Evolutionary conservation across 1,284 basidiomycete genomes (phyloP).

Genomic region (Apiotrichum siamense): DNA sequence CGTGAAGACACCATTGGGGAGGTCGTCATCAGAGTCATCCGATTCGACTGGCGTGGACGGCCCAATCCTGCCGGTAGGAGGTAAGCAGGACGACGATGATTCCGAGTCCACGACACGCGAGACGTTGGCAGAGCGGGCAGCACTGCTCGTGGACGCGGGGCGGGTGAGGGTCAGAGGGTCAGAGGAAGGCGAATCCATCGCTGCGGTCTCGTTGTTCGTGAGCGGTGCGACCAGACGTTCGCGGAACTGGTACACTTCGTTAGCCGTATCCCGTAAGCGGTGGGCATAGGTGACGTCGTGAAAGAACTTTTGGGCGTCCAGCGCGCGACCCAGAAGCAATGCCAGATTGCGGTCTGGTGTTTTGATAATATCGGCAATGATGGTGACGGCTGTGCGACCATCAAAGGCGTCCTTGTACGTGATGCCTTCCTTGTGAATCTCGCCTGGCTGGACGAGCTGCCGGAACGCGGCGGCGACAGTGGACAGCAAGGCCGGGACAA

Average conservation of each 20-base stretch:
- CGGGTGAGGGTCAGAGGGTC: slow-evolving; percentile 16
- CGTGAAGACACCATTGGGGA: slow-evolving; percentile 95
- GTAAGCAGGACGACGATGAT: slow-evolving; percentile 23
- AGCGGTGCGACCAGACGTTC: slow-evolving; percentile 45
- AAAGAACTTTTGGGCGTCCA: slow-evolving; percentile 98
- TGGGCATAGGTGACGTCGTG: slow-evolving; percentile 99
- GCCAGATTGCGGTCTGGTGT: slow-evolving; percentile 96
- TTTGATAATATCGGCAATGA: slow-evolving; percentile 95
- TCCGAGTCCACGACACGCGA: slow-evolving; percentile 2
- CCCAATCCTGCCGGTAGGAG: not conserved
- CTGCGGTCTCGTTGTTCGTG: slow-evolving; percentile 19
- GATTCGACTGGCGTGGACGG: not conserved
- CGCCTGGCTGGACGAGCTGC: slow-evolving; percentile 66
- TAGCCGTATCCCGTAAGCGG: slow-evolving; percentile 77
- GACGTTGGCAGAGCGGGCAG: not conserved
- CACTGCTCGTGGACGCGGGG: slow-evolving; percentile 24
- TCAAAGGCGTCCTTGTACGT: slow-evolving; percentile 96
- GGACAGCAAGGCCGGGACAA: slow-evolving; percentile 87
- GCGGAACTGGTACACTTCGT: slow-evolving; percentile 88
- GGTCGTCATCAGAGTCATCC: slow-evolving; percentile 51
- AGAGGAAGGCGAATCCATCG: slow-evolving; percentile 26
- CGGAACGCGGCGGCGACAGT: slow-evolving; percentile 91
- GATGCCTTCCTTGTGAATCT: slow-evolving; percentile 87
- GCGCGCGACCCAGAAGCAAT: slow-evolving; percentile 81
- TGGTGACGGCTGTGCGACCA: slow-evolving; percentile 91